Percentiles rank a stretch among this genome's conserved stretches.
Conservation (phyloP, 2,329 filamentous ascomycete species). For the Clarireedia homoeocarpa region DNA sequence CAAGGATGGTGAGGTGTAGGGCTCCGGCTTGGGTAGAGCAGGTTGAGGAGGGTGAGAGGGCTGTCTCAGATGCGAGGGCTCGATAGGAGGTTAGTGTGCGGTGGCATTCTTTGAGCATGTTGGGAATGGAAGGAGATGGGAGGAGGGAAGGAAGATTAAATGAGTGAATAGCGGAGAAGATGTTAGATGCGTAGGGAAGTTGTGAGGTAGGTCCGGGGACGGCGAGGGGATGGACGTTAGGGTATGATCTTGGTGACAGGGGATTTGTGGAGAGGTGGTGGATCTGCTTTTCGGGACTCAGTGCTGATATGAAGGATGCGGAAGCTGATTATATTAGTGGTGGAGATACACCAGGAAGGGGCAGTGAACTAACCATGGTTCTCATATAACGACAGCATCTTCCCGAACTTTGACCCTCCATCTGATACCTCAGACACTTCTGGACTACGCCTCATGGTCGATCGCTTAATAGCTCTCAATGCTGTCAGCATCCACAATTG, state of each 20-base stretch:
- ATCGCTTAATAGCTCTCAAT: constrained; percentile 32
- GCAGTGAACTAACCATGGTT: constrained; percentile 22
- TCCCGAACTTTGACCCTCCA: constrained; percentile 5
- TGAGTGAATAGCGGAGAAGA: constrained; percentile 44
- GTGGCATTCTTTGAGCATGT: constrained; percentile 48
- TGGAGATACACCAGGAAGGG: neutral
- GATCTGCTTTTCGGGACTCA: constrained; percentile 32
- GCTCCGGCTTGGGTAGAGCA: constrained; percentile 32
- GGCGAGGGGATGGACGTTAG: constrained; percentile 29
- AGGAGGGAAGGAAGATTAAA: constrained; percentile 50
- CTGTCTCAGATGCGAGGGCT: neutral
- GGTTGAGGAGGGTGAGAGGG: neutral
- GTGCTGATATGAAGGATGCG: constrained; percentile 27
- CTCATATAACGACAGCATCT: constrained; percentile 26
- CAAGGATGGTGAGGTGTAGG: constrained; percentile 53
- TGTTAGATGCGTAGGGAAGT: constrained; percentile 29
- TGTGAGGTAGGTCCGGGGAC: constrained; percentile 30
- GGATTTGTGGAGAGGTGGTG: constrained; percentile 36
- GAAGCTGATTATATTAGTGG: constrained; percentile 17
- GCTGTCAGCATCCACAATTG: constrained; percentile 56
- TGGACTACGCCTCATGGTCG: neutral
- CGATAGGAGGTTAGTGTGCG: constrained; percentile 40
- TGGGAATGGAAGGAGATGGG: constrained; percentile 47
- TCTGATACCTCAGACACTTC: neutral
- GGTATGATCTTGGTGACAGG: constrained; percentile 30